Evolutionary conservation across 305 asterid species (phyloP).

Genomic region (Stenogyne calaminthoides): DNA sequence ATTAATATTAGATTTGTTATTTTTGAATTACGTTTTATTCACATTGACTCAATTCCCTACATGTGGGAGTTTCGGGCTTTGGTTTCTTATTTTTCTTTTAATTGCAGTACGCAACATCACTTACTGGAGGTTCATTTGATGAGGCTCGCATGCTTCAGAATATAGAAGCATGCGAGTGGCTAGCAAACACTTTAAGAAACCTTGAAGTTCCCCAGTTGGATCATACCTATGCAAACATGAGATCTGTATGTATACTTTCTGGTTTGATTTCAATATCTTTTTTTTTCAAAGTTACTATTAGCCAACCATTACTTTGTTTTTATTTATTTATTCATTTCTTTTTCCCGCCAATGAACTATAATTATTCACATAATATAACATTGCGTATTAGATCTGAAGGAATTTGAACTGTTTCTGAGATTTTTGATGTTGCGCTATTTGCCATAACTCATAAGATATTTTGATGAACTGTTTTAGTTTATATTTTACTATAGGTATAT

Average conservation of each 20-base stretch:
- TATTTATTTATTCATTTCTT: not conserved
- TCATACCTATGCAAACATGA: constrained; percentile 69
- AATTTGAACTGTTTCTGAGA: constrained; percentile 24
- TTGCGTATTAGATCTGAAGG: constrained; percentile 14
- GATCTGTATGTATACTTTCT: constrained; percentile 64
- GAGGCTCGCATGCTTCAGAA: constrained; percentile 94
- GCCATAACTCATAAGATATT: not conserved
- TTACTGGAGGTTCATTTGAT: constrained; percentile 92
- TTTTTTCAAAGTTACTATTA: constrained; percentile 11
- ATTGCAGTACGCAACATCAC: constrained; percentile 75
- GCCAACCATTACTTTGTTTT: not conserved
- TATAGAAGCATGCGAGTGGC: constrained; percentile 98
- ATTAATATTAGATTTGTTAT: constrained; percentile 18
- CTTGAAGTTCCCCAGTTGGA: constrained; percentile 90
- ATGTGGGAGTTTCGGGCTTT: not conserved
- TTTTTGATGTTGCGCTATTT: constrained; percentile 11
- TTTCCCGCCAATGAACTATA: not conserved
- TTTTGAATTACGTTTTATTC: not conserved
- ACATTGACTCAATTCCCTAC: constrained; percentile 12
- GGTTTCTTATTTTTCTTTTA: constrained; percentile 21
- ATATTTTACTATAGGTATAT: constrained; percentile 12
- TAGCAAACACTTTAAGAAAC: constrained; percentile 65
- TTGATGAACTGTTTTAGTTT: not conserved
- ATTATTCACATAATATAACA: constrained; percentile 17
- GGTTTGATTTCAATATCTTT: constrained; percentile 29